Evolutionary conservation across 768 basidiomycete species (phyloP).

Genomic region (Panaeolus cyanescens): DNA sequence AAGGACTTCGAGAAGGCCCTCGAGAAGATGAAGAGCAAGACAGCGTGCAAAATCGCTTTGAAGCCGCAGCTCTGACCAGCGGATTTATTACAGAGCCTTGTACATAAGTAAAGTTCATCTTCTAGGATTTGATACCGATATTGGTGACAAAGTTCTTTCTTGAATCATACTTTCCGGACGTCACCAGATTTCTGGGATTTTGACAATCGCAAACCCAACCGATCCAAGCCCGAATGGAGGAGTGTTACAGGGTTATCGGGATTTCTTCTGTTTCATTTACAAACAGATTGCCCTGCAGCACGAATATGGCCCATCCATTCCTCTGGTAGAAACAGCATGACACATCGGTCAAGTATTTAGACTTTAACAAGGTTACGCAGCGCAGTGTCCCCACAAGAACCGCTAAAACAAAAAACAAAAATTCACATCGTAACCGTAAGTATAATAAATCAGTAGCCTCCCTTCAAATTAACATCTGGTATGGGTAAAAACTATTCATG

Average conservation of each 20-base stretch:
- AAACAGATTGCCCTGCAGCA: neutral
- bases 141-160: neutral
- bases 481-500: conserved; percentile 58
- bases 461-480: neutral
- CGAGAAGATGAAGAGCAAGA: conserved; percentile 70
- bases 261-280: neutral
- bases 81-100: neutral
- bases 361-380: conserved; percentile 25
- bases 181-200: neutral
- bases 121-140: neutral
- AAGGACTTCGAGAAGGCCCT: conserved; percentile 72
- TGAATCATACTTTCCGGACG: neutral
- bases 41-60: conserved; percentile 61
- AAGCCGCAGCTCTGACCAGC: conserved; percentile 7
- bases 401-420: neutral
- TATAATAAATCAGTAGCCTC: neutral
- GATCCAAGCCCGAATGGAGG: neutral
- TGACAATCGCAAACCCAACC: neutral
- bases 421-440: neutral
- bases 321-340: conserved; percentile 31
- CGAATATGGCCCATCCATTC: neutral
- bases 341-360: conserved; percentile 44
- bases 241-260: neutral
- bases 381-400: neutral
- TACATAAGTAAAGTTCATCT: neutral